Conservation (phyloP, 2,329 filamentous ascomycete species). For the Didymellaceae sp. region DNA sequence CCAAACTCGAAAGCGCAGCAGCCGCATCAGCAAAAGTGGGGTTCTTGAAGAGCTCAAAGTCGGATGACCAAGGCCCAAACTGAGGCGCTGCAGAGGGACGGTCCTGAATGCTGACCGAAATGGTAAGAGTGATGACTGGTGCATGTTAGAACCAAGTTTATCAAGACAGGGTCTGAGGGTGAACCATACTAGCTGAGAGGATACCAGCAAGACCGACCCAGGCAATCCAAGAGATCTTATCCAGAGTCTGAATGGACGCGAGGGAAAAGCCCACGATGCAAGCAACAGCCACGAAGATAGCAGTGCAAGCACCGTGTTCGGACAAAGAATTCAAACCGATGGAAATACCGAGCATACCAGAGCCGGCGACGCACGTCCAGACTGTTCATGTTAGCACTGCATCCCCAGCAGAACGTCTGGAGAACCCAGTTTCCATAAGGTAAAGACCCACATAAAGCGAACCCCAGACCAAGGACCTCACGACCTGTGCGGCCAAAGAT, state of each 20-base stretch:
- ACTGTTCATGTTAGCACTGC: conserved; percentile 40
- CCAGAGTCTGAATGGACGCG: conserved; percentile 64
- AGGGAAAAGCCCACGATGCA: conserved; percentile 58
- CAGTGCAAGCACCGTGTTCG: conserved; percentile 64
- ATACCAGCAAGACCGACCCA: conserved; percentile 20
- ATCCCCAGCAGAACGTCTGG: conserved; percentile 14
- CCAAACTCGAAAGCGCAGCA: conserved; percentile 63
- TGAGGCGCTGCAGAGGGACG: conserved; percentile 26
- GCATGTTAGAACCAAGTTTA: neutral
- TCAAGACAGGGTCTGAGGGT: neutral
- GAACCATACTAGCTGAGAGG: conserved; percentile 17
- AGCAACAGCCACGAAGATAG: conserved; percentile 57
- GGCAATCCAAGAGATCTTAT: conserved; percentile 62
- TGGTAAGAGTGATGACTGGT: conserved; percentile 21
- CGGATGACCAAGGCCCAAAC: conserved; percentile 24
- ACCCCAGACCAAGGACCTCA: conserved; percentile 50
- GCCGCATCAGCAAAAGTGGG: conserved; percentile 63
- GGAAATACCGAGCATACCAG: conserved; percentile 65
- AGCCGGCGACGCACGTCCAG: conserved; percentile 47
- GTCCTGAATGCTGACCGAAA: conserved; percentile 24
- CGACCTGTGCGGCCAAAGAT: conserved; percentile 60
- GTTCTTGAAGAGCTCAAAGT: conserved; percentile 64
- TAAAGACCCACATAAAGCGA: conserved; percentile 43
- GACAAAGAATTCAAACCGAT: conserved; percentile 67
- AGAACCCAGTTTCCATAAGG: conserved; percentile 44